These are phyloP conservation scores for Penicillium griseofulvum DNA, from an alignment of 2,329 filamentous ascomycete species.

Conservation along the genomic window DNA sequence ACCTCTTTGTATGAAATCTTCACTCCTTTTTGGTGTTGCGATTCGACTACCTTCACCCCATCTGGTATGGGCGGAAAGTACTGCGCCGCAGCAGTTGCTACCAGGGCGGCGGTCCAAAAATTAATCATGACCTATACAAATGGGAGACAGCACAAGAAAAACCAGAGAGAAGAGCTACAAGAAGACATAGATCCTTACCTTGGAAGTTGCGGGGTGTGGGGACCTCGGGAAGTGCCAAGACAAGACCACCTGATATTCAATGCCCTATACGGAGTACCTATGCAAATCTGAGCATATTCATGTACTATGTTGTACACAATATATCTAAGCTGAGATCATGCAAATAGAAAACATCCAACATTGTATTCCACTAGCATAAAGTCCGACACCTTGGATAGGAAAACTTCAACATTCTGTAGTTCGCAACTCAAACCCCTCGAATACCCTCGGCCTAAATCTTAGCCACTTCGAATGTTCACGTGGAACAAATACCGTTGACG, in stretches of 20 bases:
- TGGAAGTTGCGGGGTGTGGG: background rate
- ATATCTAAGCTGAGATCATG: background rate
- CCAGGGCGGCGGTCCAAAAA: constrained; percentile 15
- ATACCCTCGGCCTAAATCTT: background rate
- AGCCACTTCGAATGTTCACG: constrained; percentile 23
- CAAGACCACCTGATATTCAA: background rate
- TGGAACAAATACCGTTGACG: constrained; percentile 39
- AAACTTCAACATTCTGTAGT: background rate
- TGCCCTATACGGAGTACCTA: background rate
- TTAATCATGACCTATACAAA: background rate
- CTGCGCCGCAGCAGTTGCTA: constrained; percentile 25
- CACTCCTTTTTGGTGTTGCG: constrained; percentile 44
- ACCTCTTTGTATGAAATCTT: constrained; percentile 50
- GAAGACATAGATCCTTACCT: background rate
- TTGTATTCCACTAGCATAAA: background rate
- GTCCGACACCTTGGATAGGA: background rate
- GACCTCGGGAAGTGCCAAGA: background rate
- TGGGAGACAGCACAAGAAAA: background rate
- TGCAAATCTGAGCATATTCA: background rate
- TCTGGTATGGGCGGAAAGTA: constrained; percentile 45
- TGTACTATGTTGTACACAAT: background rate
- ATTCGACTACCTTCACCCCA: constrained; percentile 42
- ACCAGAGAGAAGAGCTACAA: background rate
- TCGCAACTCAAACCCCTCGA: background rate
- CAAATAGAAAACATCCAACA: background rate